phyloP scores from a whole-genome alignment of 2,329 filamentous ascomycete genomes.

The Clarireedia sp. region DNA sequence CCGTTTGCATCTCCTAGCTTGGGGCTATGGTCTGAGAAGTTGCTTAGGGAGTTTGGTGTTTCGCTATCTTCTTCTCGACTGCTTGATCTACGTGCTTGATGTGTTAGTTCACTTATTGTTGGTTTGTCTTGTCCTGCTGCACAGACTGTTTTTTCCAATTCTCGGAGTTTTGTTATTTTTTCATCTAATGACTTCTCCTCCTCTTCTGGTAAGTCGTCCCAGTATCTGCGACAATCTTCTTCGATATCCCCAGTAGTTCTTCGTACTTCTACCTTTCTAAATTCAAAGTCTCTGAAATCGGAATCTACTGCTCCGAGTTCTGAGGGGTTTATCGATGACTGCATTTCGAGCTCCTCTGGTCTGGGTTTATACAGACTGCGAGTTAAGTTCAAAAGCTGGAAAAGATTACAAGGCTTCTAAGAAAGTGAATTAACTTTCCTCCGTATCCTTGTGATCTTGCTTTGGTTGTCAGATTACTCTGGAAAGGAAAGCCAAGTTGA shows the following conservation, averaged over 20 bases:
- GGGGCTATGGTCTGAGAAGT: background rate
- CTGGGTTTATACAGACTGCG: too few species aligned
- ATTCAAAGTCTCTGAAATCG: background rate
- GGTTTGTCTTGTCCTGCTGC: background rate
- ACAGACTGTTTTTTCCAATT: background rate
- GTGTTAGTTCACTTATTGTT: background rate
- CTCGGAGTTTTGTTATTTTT: too few species aligned
- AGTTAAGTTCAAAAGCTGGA: too few species aligned
- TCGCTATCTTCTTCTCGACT: constrained; percentile 2
- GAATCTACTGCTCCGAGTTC: background rate
- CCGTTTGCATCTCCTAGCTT: background rate
- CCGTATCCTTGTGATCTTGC: too few species aligned
- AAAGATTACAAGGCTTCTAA: too few species aligned
- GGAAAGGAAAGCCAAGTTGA: too few species aligned
- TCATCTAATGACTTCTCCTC: background rate
- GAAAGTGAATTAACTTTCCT: too few species aligned
- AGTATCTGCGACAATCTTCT: background rate
- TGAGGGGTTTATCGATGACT: too few species aligned
- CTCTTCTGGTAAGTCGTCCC: background rate
- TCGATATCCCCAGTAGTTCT: too few species aligned
- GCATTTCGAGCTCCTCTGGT: too few species aligned
- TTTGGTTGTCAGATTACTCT: too few species aligned
- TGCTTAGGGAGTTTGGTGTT: background rate
- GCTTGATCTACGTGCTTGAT: background rate
- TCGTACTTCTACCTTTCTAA: too few species aligned